Evolutionary conservation across 805 yeast species (phyloP), one percentile per base, ranked within the genome.

Genomic region (Metschnikowia noctiluminum): DNA sequence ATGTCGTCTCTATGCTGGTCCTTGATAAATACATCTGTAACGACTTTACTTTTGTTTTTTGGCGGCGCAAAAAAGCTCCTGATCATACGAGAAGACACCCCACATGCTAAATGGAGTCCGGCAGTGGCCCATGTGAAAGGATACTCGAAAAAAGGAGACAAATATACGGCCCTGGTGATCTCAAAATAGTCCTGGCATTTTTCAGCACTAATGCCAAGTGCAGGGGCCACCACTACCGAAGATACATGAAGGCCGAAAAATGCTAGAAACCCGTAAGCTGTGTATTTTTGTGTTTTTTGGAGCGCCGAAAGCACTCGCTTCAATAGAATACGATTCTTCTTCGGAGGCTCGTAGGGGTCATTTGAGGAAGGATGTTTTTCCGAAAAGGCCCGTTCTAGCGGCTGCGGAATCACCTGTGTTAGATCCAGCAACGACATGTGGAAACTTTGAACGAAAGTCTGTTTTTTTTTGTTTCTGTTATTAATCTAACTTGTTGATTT

Each of bases 81-180:
- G 16, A 55, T 31, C 7, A 70, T 15, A 49, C 88, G 63, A 7
- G 80, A 46, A 0, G 62, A 54, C 1, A 82, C 46, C 0, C 94
- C 92, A 42, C 82, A 65, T 0, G 67, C 28, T 1, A 85, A 68
- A 58, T 87, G 94, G 2, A 65, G 52, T 0, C 66, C 60, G 1
- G 73, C 63, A 0, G 82, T 65, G 0, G 79, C 82, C 53, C 69
- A 69, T 0, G 84, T 70, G n/a, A 79, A 55, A 0, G 70, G 45
- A 7, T 61, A 61, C 58, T 85, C 92, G 12, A 81, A 63, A 1
- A 66, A 54, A 0, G 82, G 74, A 8, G 58, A 49, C 49, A 82
- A 87, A 61, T 86, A 87, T 0, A 87, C 56, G 14, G 80, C 76
- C 35, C 92, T 70, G 0, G 82, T 81, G 66, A 83, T 69, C 53